Evolutionary conservation across 1,284 basidiomycete genomes (phyloP).

Genomic region (Leccinum angustisporum): DNA sequence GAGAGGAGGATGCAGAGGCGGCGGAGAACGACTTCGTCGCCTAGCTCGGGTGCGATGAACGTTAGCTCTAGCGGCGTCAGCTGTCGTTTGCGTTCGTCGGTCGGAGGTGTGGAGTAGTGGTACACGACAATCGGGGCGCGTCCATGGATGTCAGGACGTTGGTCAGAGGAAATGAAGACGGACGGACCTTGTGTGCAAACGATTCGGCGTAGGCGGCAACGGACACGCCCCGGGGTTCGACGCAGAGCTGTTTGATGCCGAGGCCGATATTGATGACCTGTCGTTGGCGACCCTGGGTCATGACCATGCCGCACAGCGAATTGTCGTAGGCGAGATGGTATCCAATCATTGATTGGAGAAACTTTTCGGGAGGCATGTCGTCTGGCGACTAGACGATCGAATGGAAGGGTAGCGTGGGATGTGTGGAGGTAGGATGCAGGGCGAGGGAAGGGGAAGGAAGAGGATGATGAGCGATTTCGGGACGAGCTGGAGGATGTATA

Average conservation of each 20-base stretch:
- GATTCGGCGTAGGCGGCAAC: slow-evolving; percentile 67
- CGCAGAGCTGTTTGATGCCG: slow-evolving; percentile 63
- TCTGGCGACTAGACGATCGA: slow-evolving; percentile 35
- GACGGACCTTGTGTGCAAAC: slow-evolving; percentile 66
- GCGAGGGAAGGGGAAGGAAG: not conserved
- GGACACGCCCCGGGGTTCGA: slow-evolving; percentile 56
- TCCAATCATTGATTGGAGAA: slow-evolving; percentile 70
- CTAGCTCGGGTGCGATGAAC: slow-evolving; percentile 49
- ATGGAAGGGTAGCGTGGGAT: not conserved
- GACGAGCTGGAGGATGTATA: not conserved
- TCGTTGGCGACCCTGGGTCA: slow-evolving; percentile 72
- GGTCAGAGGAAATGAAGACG: not conserved
- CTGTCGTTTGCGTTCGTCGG: slow-evolving; percentile 35
- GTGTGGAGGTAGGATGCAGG: not conserved
- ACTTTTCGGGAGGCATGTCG: slow-evolving; percentile 60
- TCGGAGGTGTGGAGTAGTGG: not conserved
- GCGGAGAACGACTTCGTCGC: slow-evolving; percentile 65
- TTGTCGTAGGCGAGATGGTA: slow-evolving; percentile 70
- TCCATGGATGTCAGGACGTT: not conserved
- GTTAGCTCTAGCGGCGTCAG: slow-evolving; percentile 61
- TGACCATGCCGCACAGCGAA: slow-evolving; percentile 75
- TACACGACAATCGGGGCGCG: not conserved
- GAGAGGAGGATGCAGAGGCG: slow-evolving; percentile 72
- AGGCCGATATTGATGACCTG: slow-evolving; percentile 78
- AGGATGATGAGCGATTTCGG: slow-evolving; percentile 3